Conservation (phyloP, 129 eudicot species). For the Glebionis coronaria region DNA sequence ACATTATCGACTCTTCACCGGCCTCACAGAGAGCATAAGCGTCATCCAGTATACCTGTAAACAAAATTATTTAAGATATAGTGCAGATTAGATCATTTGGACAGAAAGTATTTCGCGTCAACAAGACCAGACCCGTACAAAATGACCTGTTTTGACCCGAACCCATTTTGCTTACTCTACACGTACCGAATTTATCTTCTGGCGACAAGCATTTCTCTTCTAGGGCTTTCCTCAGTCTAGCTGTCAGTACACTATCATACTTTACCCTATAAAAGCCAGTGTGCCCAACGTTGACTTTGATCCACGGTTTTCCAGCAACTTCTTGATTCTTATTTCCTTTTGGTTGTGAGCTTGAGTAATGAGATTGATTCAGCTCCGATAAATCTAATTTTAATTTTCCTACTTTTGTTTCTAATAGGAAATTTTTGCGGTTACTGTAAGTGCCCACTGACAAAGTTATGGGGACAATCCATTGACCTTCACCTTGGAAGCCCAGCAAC, state of each 20-base stretch:
- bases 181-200: conserved; percentile 47
- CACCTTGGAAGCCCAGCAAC: conserved; percentile 37
- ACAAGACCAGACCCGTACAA: not conserved
- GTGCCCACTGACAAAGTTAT: conserved; percentile 46
- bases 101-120: not conserved
- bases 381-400: conserved; percentile 33
- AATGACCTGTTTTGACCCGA: conserved; percentile 2
- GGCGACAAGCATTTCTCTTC: conserved; percentile 40
- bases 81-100: conserved; percentile 13
- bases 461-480: conserved; percentile 50
- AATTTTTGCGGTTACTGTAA: conserved; percentile 27
- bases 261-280: conserved; percentile 60
- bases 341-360: conserved; percentile 20
- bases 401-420: conserved; percentile 38
- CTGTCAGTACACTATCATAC: conserved; percentile 40
- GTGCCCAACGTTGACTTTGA: conserved; percentile 50
- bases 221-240: conserved; percentile 42
- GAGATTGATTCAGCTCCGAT: conserved; percentile 29
- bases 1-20: conserved; percentile 38
- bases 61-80: conserved; percentile 6
- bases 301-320: conserved; percentile 29
- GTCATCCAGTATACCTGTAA: conserved; percentile 53
- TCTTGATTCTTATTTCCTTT: conserved; percentile 20
- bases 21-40: conserved; percentile 55
- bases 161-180: conserved; percentile 10